These are phyloP conservation scores for Withania somnifera DNA, from an alignment of 305 asterid genomes.

Conservation along the genomic window DNA sequence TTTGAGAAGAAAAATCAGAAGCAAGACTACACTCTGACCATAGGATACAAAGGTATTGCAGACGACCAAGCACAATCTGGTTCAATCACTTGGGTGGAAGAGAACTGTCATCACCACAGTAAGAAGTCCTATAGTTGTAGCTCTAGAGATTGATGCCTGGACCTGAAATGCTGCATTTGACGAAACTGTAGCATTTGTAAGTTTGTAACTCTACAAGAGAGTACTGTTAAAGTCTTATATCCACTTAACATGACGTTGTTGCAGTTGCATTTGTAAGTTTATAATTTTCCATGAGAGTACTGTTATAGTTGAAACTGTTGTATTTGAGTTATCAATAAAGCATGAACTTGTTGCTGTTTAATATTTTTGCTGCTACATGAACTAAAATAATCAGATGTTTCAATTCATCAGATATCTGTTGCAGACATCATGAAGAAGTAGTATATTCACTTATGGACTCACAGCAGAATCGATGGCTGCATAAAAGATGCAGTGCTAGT, in stretches of 20 bases:
- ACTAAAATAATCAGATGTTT: neutral
- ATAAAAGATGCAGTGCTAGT: neutral
- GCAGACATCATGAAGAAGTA: neutral
- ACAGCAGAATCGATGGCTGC: neutral
- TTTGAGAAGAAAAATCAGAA: constrained; percentile 4
- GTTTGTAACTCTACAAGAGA: neutral
- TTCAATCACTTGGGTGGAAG: constrained; percentile 10
- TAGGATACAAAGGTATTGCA: neutral
- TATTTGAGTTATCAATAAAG: neutral
- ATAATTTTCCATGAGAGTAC: neutral
- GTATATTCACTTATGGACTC: neutral
- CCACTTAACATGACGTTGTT: neutral
- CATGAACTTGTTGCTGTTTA: neutral
- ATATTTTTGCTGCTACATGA: neutral
- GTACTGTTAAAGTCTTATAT: neutral
- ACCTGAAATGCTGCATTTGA: neutral
- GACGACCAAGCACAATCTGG: neutral
- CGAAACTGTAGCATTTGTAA: neutral
- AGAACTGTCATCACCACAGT: neutral
- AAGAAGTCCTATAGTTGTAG: constrained; percentile 13
- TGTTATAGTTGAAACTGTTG: neutral
- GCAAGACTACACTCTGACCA: neutral
- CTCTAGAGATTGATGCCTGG: constrained; percentile 3
- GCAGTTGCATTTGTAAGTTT: neutral
- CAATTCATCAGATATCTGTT: neutral